Conservation (phyloP, 2,329 filamentous ascomycete species). For the Fusarium sp. region DNA sequence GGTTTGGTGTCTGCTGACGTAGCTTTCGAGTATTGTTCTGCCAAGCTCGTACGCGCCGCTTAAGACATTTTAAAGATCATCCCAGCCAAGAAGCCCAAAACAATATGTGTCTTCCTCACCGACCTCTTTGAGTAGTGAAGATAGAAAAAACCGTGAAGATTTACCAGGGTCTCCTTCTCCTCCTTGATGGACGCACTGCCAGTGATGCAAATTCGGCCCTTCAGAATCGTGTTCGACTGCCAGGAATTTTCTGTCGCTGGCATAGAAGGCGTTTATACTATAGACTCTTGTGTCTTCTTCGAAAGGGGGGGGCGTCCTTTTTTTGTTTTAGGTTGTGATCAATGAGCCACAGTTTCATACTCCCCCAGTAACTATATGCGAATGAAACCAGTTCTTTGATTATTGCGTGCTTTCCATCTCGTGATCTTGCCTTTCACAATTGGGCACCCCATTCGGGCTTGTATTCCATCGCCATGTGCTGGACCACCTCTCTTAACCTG, state of each 20-base stretch:
- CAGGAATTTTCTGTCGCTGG: conserved; percentile 10
- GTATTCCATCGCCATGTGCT: conserved; percentile 2
- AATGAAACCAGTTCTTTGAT: no score
- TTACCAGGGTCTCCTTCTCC: neutral
- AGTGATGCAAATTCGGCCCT: neutral
- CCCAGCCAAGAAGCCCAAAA: conserved; percentile 15
- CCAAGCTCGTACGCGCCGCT: neutral
- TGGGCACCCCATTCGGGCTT: neutral
- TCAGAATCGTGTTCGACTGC: neutral
- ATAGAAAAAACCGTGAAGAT: neutral
- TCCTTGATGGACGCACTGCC: neutral
- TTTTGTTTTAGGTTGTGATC: conserved; percentile 9
- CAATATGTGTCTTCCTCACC: neutral
- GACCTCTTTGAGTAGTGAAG: neutral
- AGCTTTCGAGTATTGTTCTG: no score
- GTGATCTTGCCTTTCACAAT: neutral
- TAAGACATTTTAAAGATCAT: neutral
- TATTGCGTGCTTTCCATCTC: neutral
- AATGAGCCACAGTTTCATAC: conserved; percentile 7
- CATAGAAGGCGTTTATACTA: neutral
- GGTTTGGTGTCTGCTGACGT: neutral
- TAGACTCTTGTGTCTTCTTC: neutral
- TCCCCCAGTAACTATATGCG: no score
- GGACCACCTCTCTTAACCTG: neutral
- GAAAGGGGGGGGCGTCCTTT: neutral